Conservation (phyloP, 345 rosid genomes). For the Clarkia xantiana region DNA sequence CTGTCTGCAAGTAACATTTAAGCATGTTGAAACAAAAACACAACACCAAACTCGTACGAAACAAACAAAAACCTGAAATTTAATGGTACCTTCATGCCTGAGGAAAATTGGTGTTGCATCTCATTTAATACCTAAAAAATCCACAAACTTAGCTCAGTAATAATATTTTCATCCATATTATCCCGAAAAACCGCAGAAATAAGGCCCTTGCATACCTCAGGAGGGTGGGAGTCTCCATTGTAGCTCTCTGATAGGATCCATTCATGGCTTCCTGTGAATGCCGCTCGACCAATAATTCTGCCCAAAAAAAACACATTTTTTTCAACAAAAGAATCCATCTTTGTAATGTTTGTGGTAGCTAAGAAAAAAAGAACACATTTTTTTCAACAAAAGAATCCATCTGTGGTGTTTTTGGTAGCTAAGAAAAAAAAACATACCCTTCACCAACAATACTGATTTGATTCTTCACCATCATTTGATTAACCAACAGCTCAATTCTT, state of each 20-base stretch:
- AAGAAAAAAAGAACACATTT: no score
- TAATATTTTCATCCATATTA: neutral
- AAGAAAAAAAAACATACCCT: conserved; percentile 60
- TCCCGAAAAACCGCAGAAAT: neutral
- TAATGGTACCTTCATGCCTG: conserved; percentile 67
- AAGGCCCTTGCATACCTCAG: conserved; percentile 34
- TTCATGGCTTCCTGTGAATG: conserved; percentile 71
- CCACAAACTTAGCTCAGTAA: conserved; percentile 1
- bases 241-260: conserved; percentile 65
- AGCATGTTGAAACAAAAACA: conserved; percentile 3
- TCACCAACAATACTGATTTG: conserved; percentile 65
- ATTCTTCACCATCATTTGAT: conserved; percentile 65
- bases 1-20: conserved; percentile 67
- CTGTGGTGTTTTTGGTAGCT: conserved; percentile 1
- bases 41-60: neutral
- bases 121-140: conserved; percentile 52
- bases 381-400: neutral
- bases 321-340: neutral
- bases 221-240: conserved; percentile 41
- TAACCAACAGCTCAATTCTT: conserved; percentile 36
- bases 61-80: neutral
- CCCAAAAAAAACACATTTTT: neutral
- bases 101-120: conserved; percentile 64
- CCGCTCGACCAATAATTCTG: conserved; percentile 84
- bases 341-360: no score